These are phyloP conservation scores for Pseudomassariella vexata DNA, from an alignment of 2,329 filamentous ascomycete genomes.

Conservation along the genomic window DNA sequence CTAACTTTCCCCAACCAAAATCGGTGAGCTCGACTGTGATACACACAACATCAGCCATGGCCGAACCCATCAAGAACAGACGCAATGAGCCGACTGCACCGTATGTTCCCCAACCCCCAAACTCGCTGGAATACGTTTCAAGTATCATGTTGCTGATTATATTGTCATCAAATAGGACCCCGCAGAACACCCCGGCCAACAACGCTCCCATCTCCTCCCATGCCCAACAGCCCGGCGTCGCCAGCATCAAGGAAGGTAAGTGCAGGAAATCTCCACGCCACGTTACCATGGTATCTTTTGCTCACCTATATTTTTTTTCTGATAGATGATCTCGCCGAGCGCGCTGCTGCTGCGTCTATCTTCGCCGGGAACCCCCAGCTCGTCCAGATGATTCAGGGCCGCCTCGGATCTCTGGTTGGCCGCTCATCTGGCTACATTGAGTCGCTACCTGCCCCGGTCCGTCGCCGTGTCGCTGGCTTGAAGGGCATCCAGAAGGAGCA, in stretches of 20 bases:
- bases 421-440: slow-evolving; percentile 97
- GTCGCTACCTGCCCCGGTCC: slow-evolving; percentile 82
- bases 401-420: slow-evolving; percentile 87
- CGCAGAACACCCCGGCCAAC: slow-evolving; percentile 94
- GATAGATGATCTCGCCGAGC: slow-evolving; percentile 78
- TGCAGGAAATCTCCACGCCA: slow-evolving; percentile 14
- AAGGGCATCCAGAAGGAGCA: slow-evolving; percentile 99
- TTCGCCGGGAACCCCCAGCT: slow-evolving; percentile 94
- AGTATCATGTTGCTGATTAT: too few relatives aligned
- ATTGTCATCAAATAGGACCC: slow-evolving; percentile 62
- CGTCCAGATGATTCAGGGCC: slow-evolving; percentile 96
- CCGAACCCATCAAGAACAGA: slow-evolving; percentile 60
- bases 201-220: slow-evolving; percentile 97
- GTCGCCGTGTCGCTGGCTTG: slow-evolving; percentile 87
- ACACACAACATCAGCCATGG: slow-evolving; percentile 40
- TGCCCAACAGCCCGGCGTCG: slow-evolving; percentile 88
- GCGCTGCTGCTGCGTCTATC: slow-evolving; percentile 78
- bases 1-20: too few relatives aligned
- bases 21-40: too few relatives aligned
- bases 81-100: slow-evolving; percentile 52
- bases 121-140: too few relatives aligned
- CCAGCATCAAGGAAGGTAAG: slow-evolving; percentile 96
- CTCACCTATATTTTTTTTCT: slow-evolving; percentile 12
- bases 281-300: not conserved
- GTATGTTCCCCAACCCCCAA: slow-evolving; percentile 38